Conservation (phyloP, 176 grass and related monocot species). For the Dendrocalamus sinicus region DNA sequence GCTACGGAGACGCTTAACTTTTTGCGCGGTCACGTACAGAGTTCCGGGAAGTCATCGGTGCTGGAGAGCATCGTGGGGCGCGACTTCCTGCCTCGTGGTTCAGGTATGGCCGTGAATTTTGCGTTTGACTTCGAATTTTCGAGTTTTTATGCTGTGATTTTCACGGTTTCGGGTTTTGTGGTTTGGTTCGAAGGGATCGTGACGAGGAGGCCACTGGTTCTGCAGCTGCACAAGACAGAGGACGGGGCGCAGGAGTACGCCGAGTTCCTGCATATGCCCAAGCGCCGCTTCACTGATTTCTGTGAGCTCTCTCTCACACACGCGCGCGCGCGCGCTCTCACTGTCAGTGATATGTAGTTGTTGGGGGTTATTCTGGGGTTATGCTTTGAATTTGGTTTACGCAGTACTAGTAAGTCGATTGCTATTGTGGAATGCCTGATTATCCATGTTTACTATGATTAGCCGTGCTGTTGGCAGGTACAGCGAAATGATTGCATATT, state of each 20-base stretch:
- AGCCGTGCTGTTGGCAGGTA: background rate
- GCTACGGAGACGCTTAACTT: constrained; percentile 1
- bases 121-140: background rate
- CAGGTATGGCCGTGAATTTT: constrained; percentile 49
- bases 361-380: constrained; percentile 16
- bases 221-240: constrained; percentile 86
- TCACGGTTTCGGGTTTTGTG: constrained; percentile 13
- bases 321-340: background rate
- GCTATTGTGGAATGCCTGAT: background rate
- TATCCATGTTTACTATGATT: background rate
- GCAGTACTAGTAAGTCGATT: background rate
- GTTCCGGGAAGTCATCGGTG: constrained; percentile 92
- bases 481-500: background rate
- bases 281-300: constrained; percentile 77
- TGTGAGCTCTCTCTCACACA: constrained; percentile 32
- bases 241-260: constrained; percentile 72
- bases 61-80: constrained; percentile 95
- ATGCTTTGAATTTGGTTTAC: constrained; percentile 10
- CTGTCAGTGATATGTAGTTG: background rate
- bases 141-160: background rate
- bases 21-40: constrained; percentile 50
- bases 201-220: constrained; percentile 87
- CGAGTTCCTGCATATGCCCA: constrained; percentile 81
- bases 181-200: constrained; percentile 71
- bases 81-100: constrained; percentile 91